Evolutionary conservation across 805 yeast genomes (phyloP), one percentile per base, ranked within the genome.

Genomic region (Kodamaea jinghongensis): DNA sequence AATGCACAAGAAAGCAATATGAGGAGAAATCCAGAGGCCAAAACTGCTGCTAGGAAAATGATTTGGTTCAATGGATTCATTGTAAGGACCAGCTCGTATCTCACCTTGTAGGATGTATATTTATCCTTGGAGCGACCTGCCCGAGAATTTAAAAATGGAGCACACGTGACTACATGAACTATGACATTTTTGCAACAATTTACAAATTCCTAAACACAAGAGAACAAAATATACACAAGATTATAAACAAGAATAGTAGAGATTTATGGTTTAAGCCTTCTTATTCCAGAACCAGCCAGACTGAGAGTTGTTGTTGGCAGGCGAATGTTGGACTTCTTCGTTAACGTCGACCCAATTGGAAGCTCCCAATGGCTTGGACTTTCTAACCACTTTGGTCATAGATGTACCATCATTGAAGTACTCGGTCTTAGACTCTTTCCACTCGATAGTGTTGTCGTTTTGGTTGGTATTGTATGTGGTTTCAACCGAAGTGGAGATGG

Each of bases 1-100:
- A 70, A 58, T 26, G 75, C 75, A 51, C 75, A 70, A 38, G 73
- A 67, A 43, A 70, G 60, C 29, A 70, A 50, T 31, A 70, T 70
- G 29, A 70, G 53, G 20, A 70, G 55, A 48, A 70, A 70, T 23
- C 75, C 75, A 13, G 70, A 59, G 6, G 75, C 75, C 27, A 70
- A 54, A 38, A 70, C 64, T 31, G 73, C 75, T 39, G 71, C 65
- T 37, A 70, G 60, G 52, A 70, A 69, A 47, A 70, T 69, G 49
- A 70, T 70, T 45, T 70, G 68, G 50, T 70, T 70, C 49, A 70
- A 62, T 35, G 75, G 73, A 52, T 69, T 67, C 73, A 68, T 69
- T 2, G 15, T 17, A 17, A 17, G 20, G 28, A 17, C 6, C 15
- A 14, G 2, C 15, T 13, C 23, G 5, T 20, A 20, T 20, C 23